Conservation (phyloP, 345 rosid genomes). For the Sisymbrium irio region DNA sequence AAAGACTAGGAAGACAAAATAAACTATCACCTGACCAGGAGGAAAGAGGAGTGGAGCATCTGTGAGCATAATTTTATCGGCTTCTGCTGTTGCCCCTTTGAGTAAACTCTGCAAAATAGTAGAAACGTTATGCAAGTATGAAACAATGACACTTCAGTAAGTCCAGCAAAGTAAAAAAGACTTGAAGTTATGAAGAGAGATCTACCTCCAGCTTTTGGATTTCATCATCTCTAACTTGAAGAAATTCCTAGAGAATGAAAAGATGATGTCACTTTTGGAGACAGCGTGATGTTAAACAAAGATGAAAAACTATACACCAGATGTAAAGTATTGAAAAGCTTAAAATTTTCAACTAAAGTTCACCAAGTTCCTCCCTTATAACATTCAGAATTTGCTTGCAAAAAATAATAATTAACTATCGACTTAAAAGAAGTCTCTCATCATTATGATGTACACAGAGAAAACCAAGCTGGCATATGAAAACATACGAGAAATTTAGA, state of each 20-base stretch:
- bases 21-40: slow-evolving; percentile 78
- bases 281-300: neutral
- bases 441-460: neutral
- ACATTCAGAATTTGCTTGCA: slow-evolving; percentile 1
- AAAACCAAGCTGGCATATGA: neutral
- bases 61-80: slow-evolving; percentile 84
- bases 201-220: slow-evolving; percentile 63
- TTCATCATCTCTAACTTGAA: slow-evolving; percentile 50
- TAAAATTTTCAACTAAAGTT: neutral
- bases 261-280: slow-evolving; percentile 11
- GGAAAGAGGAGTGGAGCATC: slow-evolving; percentile 90
- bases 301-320: neutral
- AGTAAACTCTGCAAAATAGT: slow-evolving; percentile 52
- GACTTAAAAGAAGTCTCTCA: neutral
- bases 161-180: neutral
- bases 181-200: neutral
- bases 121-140: slow-evolving; percentile 20
- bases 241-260: slow-evolving; percentile 52
- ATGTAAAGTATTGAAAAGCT: slow-evolving; percentile 6
- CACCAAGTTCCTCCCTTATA: neutral
- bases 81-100: slow-evolving; percentile 61
- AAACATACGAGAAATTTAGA: neutral
- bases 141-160: slow-evolving; percentile 5
- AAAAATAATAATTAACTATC: neutral
- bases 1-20: neutral